phyloP scores from a whole-genome alignment of 805 yeast genomes.

The Pichia thaimueangensis region DNA sequence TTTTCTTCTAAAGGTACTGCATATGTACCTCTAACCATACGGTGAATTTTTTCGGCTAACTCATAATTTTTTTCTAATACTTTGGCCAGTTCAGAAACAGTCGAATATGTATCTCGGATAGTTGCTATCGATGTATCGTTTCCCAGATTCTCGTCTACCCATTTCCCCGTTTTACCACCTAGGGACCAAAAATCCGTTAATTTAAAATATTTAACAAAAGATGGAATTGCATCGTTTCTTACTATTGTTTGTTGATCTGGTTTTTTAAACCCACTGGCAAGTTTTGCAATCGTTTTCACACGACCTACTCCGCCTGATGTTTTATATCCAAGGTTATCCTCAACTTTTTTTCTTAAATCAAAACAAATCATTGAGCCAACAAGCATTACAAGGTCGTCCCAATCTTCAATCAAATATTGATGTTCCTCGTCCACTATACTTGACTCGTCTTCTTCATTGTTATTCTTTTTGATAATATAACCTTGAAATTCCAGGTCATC shows the following conservation, averaged over 20 bases:
- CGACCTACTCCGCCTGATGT: constrained; percentile 86
- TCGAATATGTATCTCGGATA: constrained; percentile 42
- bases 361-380: constrained; percentile 58
- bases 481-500: constrained; percentile 28
- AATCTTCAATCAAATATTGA: constrained; percentile 35
- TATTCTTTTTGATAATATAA: constrained; percentile 18
- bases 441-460: constrained; percentile 18
- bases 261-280: constrained; percentile 79
- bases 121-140: constrained; percentile 32
- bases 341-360: constrained; percentile 48
- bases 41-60: constrained; percentile 49
- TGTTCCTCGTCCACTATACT: constrained; percentile 1
- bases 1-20: constrained; percentile 49
- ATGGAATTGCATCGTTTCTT: constrained; percentile 38
- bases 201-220: constrained; percentile 55
- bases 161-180: constrained; percentile 84
- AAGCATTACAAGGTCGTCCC: constrained; percentile 75
- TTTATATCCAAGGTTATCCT: constrained; percentile 59
- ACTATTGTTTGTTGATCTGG: constrained; percentile 85
- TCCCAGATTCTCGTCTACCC: constrained; percentile 42
- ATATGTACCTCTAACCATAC: constrained; percentile 59
- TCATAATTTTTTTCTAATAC: constrained; percentile 36
- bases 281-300: constrained; percentile 72
- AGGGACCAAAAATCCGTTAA: constrained; percentile 78
- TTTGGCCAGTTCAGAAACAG: constrained; percentile 31